These are phyloP conservation scores for Pleurotus tuber-regium DNA, from an alignment of 768 basidiomycete species.

Conservation along the genomic window DNA sequence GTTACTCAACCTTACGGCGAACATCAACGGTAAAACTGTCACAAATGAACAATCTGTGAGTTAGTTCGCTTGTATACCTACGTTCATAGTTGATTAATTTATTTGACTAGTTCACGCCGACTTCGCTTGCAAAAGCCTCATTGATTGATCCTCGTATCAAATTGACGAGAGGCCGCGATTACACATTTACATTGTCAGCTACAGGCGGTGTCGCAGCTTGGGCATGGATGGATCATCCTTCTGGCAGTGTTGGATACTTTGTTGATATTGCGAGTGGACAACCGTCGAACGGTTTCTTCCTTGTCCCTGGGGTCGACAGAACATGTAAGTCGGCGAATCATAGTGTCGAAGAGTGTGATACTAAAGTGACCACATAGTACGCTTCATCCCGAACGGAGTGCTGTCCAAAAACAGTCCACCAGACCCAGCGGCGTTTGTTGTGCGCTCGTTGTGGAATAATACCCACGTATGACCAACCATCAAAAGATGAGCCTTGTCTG, in stretches of 20 bases:
- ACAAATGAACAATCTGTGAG: constrained; percentile 54
- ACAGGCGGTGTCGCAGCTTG: constrained; percentile 52
- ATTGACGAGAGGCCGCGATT: constrained; percentile 26
- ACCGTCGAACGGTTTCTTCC: constrained; percentile 52
- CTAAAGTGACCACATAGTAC: too few relatives aligned
- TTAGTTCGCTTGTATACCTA: constrained; percentile 9
- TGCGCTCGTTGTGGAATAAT: constrained; percentile 2
- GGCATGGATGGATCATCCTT: constrained; percentile 61
- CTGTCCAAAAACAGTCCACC: neutral
- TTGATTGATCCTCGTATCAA: constrained; percentile 50
- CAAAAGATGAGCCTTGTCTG: too few relatives aligned
- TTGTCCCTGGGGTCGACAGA: constrained; percentile 52
- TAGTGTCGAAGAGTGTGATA: too few relatives aligned
- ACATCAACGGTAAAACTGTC: constrained; percentile 36
- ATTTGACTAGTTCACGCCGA: constrained; percentile 45
- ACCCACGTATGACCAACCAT: neutral
- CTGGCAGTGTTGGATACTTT: constrained; percentile 52
- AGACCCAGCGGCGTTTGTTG: neutral
- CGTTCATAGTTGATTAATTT: constrained; percentile 6
- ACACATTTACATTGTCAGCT: constrained; percentile 52
- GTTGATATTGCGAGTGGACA: constrained; percentile 37
- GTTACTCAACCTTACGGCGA: constrained; percentile 46
- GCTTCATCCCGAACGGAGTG: neutral
- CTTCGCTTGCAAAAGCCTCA: constrained; percentile 41
- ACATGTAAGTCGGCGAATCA: constrained; percentile 42